Base-by-base conservation (phyloP, 148 eudicot species). In the Drosera capensis region DNA sequence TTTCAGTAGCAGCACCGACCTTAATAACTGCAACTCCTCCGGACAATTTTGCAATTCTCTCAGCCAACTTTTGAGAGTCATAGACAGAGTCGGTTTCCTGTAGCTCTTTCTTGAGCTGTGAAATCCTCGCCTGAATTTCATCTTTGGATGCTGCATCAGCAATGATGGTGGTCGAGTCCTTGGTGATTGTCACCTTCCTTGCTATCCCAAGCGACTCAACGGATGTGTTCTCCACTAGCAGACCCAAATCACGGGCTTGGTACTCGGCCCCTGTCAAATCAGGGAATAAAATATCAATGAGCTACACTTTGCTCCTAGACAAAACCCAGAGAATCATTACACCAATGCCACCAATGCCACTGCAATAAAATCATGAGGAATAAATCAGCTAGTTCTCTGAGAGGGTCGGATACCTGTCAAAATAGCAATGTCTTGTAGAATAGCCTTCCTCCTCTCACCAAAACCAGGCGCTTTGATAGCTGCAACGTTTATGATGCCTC, bases 391-490 rank as follows among this genome's bases (percentile, higher is more conserved):
- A n/a, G n/a, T n/a, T n/a, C n/a, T n/a, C n/a, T n/a, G n/a, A n/a
- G n/a, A n/a, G n/a, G n/a, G n/a, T n/a, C n/a, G n/a, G n/a, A 39
- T 41, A 90, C 99, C 99, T 54, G 99, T 90, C 70, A 84, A 23
- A 57, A 90, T 90, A 29, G 99, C 93, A 66, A 90, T 72, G 66
- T 90, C 99, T 67, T 90, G 99, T 55, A 90, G 95, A 57, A 84
- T 60, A 42, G 99, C 99, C 70, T 90, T 90, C 46, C 95, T 78
- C 48, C 99, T 75, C 64, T 90, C 95, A 44, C 99, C 99, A 50
- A 90, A 90, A 41, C 99, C 78, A 30, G 99, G 99, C 40, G 99
- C 95, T 73, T 81, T 90, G 55, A 90, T 80, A 43, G 99, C 99
- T 51, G 99, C 95, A 25, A 90, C 99, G 49, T 90, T 85, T 17